These are phyloP conservation scores for Candida corydali DNA, from an alignment of 805 yeast genomes.

Conservation along the genomic window DNA sequence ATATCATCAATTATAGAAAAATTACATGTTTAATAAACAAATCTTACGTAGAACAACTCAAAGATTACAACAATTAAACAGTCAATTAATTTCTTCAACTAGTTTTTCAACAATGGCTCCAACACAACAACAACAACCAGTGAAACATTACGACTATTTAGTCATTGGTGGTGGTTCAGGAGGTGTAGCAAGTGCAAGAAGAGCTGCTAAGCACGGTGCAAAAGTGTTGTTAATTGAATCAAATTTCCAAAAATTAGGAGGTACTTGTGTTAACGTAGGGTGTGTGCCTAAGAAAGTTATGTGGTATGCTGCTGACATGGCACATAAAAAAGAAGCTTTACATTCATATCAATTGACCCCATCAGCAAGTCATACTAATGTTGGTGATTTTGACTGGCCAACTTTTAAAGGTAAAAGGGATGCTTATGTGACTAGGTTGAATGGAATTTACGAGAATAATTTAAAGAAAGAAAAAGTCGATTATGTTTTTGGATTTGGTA, in stretches of 20 bases:
- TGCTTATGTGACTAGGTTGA: conserved; percentile 80
- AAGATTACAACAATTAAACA: conserved; percentile 22
- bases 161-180: conserved; percentile 99
- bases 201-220: conserved; percentile 93
- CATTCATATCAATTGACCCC: conserved; percentile 71
- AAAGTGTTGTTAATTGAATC: conserved; percentile 81
- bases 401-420: conserved; percentile 83
- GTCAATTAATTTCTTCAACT: conserved; percentile 26
- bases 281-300: conserved; percentile 98
- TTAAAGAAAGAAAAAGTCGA: conserved; percentile 87
- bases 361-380: conserved; percentile 47
- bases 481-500: conserved; percentile 80
- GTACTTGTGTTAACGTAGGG: conserved; percentile 98
- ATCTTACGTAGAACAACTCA: conserved; percentile 8
- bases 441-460: conserved; percentile 90
- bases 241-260: conserved; percentile 69
- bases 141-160: conserved; percentile 74
- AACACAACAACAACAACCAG: conserved; percentile 20
- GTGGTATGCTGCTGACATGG: conserved; percentile 97
- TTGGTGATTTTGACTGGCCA: conserved; percentile 72
- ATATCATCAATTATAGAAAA: too few relatives aligned
- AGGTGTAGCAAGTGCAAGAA: conserved; percentile 97
- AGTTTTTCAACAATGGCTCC: conserved; percentile 49
- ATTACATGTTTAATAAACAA: conserved; percentile 11
- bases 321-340: conserved; percentile 70